Conservation (phyloP, 257 asterid species). For the Fraxinus anomala region DNA sequence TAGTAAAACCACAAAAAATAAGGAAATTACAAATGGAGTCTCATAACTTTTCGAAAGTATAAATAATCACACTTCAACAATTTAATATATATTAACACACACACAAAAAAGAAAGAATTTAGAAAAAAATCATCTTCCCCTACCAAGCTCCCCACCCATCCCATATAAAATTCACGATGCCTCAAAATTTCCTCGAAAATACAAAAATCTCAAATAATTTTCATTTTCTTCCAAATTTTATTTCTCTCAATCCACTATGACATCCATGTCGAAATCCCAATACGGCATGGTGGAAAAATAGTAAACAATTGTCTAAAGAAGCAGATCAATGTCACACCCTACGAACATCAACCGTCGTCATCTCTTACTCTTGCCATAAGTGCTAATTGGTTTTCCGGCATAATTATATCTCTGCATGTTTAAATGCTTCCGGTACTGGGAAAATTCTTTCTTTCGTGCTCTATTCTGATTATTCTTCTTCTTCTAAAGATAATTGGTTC, state of each 20-base stretch:
- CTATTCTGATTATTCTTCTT: conserved; percentile 49
- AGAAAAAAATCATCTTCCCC: too few relatives aligned
- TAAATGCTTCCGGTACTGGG: conserved; percentile 63
- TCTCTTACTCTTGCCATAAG: conserved; percentile 23
- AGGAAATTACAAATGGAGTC: too few relatives aligned
- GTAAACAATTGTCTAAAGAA: conserved; percentile 29
- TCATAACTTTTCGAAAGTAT: too few relatives aligned
- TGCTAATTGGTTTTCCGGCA: conserved; percentile 39
- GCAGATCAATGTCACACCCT: conserved; percentile 33
- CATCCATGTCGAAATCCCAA: conserved; percentile 12
- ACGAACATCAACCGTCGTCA: conserved; percentile 39
- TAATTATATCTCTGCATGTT: conserved; percentile 36
- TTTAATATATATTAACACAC: too few relatives aligned
- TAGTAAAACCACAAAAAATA: too few relatives aligned
- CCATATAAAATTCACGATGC: too few relatives aligned
- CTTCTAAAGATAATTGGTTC: conserved; percentile 41
- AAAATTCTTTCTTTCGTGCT: conserved; percentile 60
- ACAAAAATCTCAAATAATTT: background rate
- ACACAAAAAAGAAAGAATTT: too few relatives aligned
- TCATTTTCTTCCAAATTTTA: background rate
- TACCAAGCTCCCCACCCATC: too few relatives aligned
- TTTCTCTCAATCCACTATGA: conserved; percentile 4
- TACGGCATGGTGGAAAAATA: conserved; percentile 44
- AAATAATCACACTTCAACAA: too few relatives aligned
- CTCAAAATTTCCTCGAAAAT: background rate